Conservation (phyloP, 1,284 basidiomycete species). For the Microbotryum scabiosae region DNA sequence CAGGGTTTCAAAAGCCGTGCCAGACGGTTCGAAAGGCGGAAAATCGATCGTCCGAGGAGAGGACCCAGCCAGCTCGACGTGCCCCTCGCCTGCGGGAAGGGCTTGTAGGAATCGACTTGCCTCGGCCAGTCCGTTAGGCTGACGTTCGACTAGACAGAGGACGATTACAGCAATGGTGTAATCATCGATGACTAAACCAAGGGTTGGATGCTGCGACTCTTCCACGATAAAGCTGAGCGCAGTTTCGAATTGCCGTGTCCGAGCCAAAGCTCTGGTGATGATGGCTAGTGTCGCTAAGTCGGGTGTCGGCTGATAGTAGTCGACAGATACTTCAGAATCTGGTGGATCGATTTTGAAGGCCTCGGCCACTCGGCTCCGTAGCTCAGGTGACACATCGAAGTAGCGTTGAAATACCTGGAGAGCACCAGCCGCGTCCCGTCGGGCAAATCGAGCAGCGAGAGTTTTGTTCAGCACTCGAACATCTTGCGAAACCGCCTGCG, state of each 20-base stretch:
- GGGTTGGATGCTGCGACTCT: background rate
- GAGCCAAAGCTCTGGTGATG: constrained; percentile 13
- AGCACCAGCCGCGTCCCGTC: constrained; percentile 9
- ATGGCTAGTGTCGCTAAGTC: constrained; percentile 19
- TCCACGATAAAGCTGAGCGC: constrained; percentile 10
- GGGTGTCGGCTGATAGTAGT: constrained; percentile 7
- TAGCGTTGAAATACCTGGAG: constrained; percentile 17
- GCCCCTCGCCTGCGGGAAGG: constrained; percentile 7
- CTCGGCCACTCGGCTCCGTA: background rate
- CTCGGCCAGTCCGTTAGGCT: constrained; percentile 1
- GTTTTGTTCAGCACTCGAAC: constrained; percentile 19
- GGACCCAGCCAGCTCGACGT: background rate
- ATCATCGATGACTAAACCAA: constrained; percentile 5
- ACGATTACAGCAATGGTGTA: constrained; percentile 10
- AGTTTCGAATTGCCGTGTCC: constrained; percentile 6
- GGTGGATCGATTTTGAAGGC: background rate
- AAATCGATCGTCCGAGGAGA: background rate
- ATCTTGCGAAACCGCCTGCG: constrained; percentile 14
- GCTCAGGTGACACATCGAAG: constrained; percentile 3
- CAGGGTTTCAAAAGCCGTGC: constrained; percentile 12
- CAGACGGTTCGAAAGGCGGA: background rate
- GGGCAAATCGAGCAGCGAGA: constrained; percentile 14
- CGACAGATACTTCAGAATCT: background rate
- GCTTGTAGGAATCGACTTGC: constrained; percentile 16
- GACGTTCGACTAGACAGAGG: constrained; percentile 3